Evolutionary conservation across 164 flowering plant genomes (phyloP).

Genomic region (Umbilicus rupestris): DNA sequence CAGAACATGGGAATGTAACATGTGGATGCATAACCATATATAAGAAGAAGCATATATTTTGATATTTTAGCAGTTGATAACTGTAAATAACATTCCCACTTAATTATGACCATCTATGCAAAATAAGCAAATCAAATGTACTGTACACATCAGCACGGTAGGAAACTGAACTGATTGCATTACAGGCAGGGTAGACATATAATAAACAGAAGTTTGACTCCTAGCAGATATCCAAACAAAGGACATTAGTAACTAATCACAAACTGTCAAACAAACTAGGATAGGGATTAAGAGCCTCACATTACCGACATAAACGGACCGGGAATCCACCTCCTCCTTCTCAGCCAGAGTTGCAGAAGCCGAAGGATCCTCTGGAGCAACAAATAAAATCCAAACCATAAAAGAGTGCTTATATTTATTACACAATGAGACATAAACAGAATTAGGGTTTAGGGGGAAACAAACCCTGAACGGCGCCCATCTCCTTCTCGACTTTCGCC

Average conservation of each 20-base stretch:
- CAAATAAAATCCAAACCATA: background rate
- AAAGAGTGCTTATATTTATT: background rate
- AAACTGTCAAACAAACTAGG: background rate
- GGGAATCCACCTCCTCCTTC: conserved; percentile 43
- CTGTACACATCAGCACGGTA: too few relatives aligned
- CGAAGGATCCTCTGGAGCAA: conserved; percentile 38
- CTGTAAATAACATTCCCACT: too few relatives aligned
- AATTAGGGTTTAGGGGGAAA: background rate
- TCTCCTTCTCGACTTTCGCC: conserved; percentile 73
- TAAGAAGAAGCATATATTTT: too few relatives aligned
- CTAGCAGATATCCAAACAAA: too few relatives aligned
- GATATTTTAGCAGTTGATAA: too few relatives aligned
- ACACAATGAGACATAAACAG: background rate
- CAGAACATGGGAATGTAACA: too few relatives aligned
- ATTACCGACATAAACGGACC: conserved; percentile 62
- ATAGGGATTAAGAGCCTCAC: conserved; percentile 22
- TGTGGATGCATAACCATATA: too few relatives aligned
- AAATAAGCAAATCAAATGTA: too few relatives aligned
- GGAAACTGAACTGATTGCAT: too few relatives aligned
- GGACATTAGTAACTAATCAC: background rate
- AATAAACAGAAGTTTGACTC: too few relatives aligned
- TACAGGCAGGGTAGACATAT: too few relatives aligned
- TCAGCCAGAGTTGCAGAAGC: conserved; percentile 37
- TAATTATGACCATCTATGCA: too few relatives aligned
- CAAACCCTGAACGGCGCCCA: conserved; percentile 55